Evolutionary conservation across 2,329 filamentous ascomycete genomes (phyloP), one percentile per base, ranked within the genome.

Genomic region (Aspergillus aculeatinus): DNA sequence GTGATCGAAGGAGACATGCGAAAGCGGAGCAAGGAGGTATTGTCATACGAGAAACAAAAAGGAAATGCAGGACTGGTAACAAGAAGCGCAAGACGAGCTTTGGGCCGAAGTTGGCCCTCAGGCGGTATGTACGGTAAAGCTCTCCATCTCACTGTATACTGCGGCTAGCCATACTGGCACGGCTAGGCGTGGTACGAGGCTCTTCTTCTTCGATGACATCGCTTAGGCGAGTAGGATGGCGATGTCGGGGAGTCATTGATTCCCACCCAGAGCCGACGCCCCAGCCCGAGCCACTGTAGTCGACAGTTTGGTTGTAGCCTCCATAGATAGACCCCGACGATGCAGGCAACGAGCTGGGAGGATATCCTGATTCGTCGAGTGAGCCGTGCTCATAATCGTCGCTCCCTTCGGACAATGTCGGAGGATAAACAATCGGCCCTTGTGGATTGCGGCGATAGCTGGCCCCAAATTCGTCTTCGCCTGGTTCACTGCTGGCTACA

Each of bases 181-280:
- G 90, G 14, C 89, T 91, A 23, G 89, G 85, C 72, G 77, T 82
- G n/a, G 81, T 81, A 33, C 89, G 91, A 54, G 87, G 83, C 76
- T 96, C 91, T 66, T 95, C 91, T 64, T 96, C 92, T 71, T 92
- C 89, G 31, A 95, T 83, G 29, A 96, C 92, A 76, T 96, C 92
- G 74, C 92, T 96, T 63, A 96, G 80, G 59, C 93, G 82, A 9
- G 92, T 96, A 0, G 92, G 92, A 76, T 96, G 92, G 67, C 95
- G 91, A 75, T 96, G 92, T 58, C 81, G 74, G 5, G 87, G 84
- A 25, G 89, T 88, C 63, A 91, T 80, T n/a, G 79, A 77, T 64
- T 95, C 90, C 91, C 91, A 96, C 16, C 85, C 88, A 2, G 87
- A 83, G 1, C 85, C 84, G 7, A 82, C 75, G n/a, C 81, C 87